Evolutionary conservation across 768 basidiomycete species (phyloP).

Genomic region (Xerocomellus dryophilus): DNA sequence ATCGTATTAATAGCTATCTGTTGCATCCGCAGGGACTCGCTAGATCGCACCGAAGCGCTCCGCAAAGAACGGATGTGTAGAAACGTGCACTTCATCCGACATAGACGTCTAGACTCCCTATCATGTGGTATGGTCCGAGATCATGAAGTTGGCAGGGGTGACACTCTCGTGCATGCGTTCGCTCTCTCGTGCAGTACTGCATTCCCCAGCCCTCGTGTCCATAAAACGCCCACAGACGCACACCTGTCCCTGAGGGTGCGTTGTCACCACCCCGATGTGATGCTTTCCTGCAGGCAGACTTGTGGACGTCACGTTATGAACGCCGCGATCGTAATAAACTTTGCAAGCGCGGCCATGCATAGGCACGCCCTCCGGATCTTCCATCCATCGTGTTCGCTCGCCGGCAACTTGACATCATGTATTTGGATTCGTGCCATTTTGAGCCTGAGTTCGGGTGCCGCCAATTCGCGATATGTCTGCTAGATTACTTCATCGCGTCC

Average conservation of each 20-base stretch:
- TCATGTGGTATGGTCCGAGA: background rate
- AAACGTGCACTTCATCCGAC: background rate
- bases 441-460: background rate
- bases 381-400: constrained; percentile 17
- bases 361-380: constrained; percentile 25
- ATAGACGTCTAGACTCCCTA: background rate
- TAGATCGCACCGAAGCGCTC: background rate
- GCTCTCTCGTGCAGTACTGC: constrained; percentile 9
- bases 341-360: constrained; percentile 6
- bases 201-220: constrained; percentile 17
- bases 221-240: background rate
- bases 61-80: background rate
- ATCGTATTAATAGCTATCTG: background rate
- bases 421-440: constrained; percentile 9
- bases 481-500: constrained; percentile 14
- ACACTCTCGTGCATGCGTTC: constrained; percentile 21
- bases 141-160: background rate
- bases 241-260: constrained; percentile 15
- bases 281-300: constrained; percentile 27
- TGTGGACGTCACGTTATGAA: constrained; percentile 18
- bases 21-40: background rate
- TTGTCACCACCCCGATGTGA: constrained; percentile 4
- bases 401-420: constrained; percentile 16
- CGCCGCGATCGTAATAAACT: constrained; percentile 3
- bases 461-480: background rate